phyloP scores from a whole-genome alignment of 768 basidiomycete species.

The Hemileccinum impolitum region DNA sequence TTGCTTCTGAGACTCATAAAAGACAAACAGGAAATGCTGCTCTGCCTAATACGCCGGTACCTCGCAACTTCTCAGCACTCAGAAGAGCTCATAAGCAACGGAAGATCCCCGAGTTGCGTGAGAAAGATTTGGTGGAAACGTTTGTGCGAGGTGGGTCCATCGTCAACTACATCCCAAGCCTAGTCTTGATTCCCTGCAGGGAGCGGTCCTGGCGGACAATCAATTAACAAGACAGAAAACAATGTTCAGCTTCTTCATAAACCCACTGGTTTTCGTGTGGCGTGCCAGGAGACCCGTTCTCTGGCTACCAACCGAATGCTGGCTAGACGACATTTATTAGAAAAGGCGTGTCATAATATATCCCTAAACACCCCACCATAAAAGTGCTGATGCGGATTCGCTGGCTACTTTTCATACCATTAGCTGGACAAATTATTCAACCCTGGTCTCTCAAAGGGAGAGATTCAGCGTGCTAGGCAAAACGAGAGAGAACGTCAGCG shows the following conservation, averaged over 20 bases:
- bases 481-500: slow-evolving; percentile 71
- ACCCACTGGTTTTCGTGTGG: slow-evolving; percentile 82
- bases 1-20: slow-evolving; percentile 26
- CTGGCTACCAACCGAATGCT: slow-evolving; percentile 72
- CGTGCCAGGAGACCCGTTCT: slow-evolving; percentile 88
- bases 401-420: slow-evolving; percentile 3
- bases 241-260: slow-evolving; percentile 88
- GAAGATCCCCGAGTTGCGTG: slow-evolving; percentile 60
- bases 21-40: slow-evolving; percentile 30
- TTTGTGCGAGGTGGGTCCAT: slow-evolving; percentile 75
- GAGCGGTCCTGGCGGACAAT: slow-evolving; percentile 94
- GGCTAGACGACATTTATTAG: slow-evolving; percentile 68
- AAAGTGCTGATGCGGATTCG: slow-evolving; percentile 18
- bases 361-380: slow-evolving; percentile 5
- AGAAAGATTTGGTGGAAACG: slow-evolving; percentile 80
- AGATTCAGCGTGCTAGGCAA: slow-evolving; percentile 67
- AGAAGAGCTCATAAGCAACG: slow-evolving; percentile 68
- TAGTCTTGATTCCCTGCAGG: slow-evolving; percentile 43
- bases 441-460: slow-evolving; percentile 72
- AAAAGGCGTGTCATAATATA: slow-evolving; percentile 60
- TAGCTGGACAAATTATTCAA: slow-evolving; percentile 72
- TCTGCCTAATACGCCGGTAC: slow-evolving; percentile 27
- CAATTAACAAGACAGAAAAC: slow-evolving; percentile 92
- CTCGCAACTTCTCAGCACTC: slow-evolving; percentile 62
- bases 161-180: not conserved